Evolutionary conservation across 176 grass and related monocot genomes (phyloP).

Genomic region (Oryza punctata): DNA sequence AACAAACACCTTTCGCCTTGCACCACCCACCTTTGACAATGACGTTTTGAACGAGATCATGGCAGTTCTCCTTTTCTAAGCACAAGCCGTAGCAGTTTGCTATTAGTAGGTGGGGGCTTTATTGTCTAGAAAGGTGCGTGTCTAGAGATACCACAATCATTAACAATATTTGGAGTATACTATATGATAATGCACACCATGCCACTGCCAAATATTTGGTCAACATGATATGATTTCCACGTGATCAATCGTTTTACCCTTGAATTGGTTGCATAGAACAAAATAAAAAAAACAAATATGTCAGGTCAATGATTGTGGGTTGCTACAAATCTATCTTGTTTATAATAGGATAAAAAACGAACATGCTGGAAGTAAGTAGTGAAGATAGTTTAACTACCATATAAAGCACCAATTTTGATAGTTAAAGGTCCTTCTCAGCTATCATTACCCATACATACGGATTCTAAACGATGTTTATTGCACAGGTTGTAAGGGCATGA

Average conservation of each 20-base stretch:
- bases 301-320: conserved; percentile 1
- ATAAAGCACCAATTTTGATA: background rate
- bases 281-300: background rate
- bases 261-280: conserved; percentile 17
- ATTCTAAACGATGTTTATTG: background rate
- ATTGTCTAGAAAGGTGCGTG: too few relatives aligned
- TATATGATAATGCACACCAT: too few relatives aligned
- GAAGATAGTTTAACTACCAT: background rate
- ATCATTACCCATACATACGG: background rate
- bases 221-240: background rate
- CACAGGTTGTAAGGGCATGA: conserved; percentile 37
- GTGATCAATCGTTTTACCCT: conserved; percentile 9
- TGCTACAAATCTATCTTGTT: background rate
- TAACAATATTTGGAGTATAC: background rate
- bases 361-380: too few relatives aligned
- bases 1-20: too few relatives aligned
- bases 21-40: background rate
- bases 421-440: background rate
- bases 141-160: too few relatives aligned
- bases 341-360: background rate
- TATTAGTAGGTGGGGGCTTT: too few relatives aligned
- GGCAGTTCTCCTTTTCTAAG: too few relatives aligned
- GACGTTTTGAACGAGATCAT: background rate
- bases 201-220: background rate
- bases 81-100: too few relatives aligned